Percentiles rank a stretch among this genome's conserved stretches.
Conservation (phyloP, 192 early-diverging fungal genomes). For the Lunasporangiospora selenospora region DNA sequence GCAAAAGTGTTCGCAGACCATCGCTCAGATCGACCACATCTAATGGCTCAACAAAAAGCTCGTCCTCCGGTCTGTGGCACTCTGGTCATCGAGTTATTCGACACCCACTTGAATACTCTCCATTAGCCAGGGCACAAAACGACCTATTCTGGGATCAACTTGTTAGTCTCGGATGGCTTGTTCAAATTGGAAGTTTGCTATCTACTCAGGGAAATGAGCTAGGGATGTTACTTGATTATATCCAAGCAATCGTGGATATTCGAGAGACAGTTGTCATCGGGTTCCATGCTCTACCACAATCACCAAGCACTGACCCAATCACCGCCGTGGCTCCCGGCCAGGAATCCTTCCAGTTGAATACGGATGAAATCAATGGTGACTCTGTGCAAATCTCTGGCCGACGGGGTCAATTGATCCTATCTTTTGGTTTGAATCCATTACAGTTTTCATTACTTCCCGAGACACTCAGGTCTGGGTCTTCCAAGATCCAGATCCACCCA, state of each 20-base stretch:
- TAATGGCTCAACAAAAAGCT: slow-evolving; percentile 7
- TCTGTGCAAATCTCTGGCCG: slow-evolving; percentile 28
- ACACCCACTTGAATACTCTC: slow-evolving; percentile 22
- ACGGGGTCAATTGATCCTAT: slow-evolving; percentile 17
- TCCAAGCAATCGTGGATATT: slow-evolving; percentile 26
- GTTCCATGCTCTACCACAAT: slow-evolving; percentile 20
- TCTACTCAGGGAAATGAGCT: slow-evolving; percentile 38
- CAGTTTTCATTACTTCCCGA: slow-evolving; percentile 40
- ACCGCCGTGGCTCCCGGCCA: background rate
- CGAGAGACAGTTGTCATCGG: slow-evolving; percentile 22
- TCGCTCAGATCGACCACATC: slow-evolving; percentile 16
- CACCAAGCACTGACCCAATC: background rate
- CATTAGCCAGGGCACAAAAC: slow-evolving; percentile 22
- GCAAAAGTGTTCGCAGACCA: background rate
- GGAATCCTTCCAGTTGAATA: too few species aligned
- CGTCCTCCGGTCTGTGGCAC: background rate
- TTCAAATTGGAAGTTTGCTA: slow-evolving; percentile 30
- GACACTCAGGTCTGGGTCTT: slow-evolving; percentile 8
- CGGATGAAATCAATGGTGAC: slow-evolving; percentile 11
- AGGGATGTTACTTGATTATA: slow-evolving; percentile 37
- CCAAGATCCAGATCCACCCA: slow-evolving; percentile 29
- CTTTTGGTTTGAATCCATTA: slow-evolving; percentile 29
- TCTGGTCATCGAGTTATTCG: too few species aligned
- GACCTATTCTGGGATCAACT: slow-evolving; percentile 37
- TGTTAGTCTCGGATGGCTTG: slow-evolving; percentile 35